These are phyloP conservation scores for Coemansia interrupta DNA, from an alignment of 192 early-diverging fungal genomes.

Conservation along the genomic window DNA sequence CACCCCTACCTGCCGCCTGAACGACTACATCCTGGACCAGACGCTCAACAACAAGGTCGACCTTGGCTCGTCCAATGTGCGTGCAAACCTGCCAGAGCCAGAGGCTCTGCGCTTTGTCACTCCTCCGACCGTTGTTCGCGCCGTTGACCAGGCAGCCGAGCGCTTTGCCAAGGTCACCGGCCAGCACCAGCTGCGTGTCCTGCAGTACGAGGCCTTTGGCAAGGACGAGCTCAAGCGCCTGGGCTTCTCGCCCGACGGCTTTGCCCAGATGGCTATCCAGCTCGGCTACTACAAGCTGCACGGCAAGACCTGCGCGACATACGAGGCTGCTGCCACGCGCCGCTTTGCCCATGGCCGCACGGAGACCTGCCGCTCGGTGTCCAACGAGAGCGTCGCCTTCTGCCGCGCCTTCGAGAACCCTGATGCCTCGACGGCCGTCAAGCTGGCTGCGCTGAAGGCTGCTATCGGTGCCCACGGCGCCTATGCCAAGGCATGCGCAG, in stretches of 20 bases:
- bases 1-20: constrained; percentile 82
- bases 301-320: constrained; percentile 74
- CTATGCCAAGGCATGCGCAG: constrained; percentile 80
- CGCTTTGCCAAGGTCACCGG: constrained; percentile 78
- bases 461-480: constrained; percentile 73
- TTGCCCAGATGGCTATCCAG: constrained; percentile 91
- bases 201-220: constrained; percentile 83
- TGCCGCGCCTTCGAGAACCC: constrained; percentile 82
- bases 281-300: constrained; percentile 95
- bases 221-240: constrained; percentile 91
- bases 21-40: constrained; percentile 70
- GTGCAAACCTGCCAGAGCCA: constrained; percentile 63
- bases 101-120: constrained; percentile 70
- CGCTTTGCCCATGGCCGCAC: constrained; percentile 92
- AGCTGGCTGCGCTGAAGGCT: constrained; percentile 66
- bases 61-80: constrained; percentile 60
- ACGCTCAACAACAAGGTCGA: constrained; percentile 64
- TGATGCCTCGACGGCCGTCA: constrained; percentile 48
- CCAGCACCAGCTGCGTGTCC: constrained; percentile 79
- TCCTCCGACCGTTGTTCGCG: constrained; percentile 56
- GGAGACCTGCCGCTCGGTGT: constrained; percentile 83
- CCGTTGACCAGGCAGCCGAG: constrained; percentile 64
- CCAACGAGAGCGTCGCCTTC: constrained; percentile 71
- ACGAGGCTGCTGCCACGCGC: constrained; percentile 87
- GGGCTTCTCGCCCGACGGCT: constrained; percentile 75